Base-by-base conservation (phyloP, 192 early-diverging fungal species). In the Polychytrium aggregatum region DNA sequence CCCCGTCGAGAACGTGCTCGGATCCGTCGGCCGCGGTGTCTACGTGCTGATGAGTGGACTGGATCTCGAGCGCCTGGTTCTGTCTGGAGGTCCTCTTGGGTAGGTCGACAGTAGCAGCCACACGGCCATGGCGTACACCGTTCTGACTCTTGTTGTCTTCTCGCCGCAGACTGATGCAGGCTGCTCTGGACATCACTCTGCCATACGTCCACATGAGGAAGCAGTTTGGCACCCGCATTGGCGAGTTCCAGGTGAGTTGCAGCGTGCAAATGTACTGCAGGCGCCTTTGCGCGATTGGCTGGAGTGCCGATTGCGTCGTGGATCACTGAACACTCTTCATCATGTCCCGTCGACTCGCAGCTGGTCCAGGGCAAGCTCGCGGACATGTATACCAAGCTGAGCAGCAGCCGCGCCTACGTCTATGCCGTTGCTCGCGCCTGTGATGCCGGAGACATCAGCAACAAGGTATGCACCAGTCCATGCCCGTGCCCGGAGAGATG, bases 11-110 rank as follows among this genome's bases (percentile, higher is more conserved):
- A 97, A 97, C 65, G 72, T 97, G 4, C 61, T 97, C 27, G 90
- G 92, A 25, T 50, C 60, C 33, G 83, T 76, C n/a, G 82, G 81
- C 43, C 74, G 83, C 52, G 92, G 92, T 35, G 90, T 93, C 9
- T 93, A 97, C 59, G 90, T 97, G 1, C 69, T 93, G 25, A 97
- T 97, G 90, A 85, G 82, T 50, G 90, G 90, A n/a, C 67, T 97
- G 7, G 90, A 93, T 47, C 64, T 84, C 46, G 92, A 93, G 62
- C 76, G 92, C 34, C 64, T 92, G 18, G 90, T 93, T 14, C 72
- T 97, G 11, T 82, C 88, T 11, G 92, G 85, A 45, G 90, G 90
- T 7, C 90, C 90, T 10, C 64, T 93, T 3, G 92, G 88, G 70
- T 76, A 68, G 40, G 53, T 24, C 13, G 18, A 4, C 14, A 37